These are phyloP conservation scores for Trichoderma pleuroti DNA, from an alignment of 2,329 filamentous ascomycete species.

Conservation along the genomic window DNA sequence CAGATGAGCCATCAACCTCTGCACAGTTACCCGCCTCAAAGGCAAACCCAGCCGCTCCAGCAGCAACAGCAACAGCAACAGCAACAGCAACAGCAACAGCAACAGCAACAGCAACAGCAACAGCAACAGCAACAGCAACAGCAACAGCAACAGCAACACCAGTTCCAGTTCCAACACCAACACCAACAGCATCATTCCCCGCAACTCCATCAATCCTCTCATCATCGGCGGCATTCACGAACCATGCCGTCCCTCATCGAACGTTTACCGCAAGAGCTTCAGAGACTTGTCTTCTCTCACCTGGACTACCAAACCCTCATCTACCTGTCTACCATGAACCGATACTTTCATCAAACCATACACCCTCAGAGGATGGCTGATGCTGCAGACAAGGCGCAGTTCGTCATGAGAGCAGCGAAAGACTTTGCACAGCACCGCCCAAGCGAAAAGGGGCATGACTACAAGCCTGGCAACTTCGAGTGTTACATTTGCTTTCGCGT, in stretches of 20 bases:
- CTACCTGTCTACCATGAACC: conserved; percentile 36
- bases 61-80: not conserved
- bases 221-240: conserved; percentile 18
- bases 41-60: not conserved
- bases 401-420: conserved; percentile 41
- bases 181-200: not conserved
- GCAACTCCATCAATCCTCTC: conserved; percentile 8
- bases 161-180: not conserved
- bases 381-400: conserved; percentile 36
- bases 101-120: not conserved
- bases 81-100: not conserved
- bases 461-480: conserved; percentile 41
- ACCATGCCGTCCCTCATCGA: conserved; percentile 31
- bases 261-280: conserved; percentile 34
- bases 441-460: conserved; percentile 35
- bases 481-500: conserved; percentile 43
- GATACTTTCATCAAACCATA: conserved; percentile 33
- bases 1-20: not conserved
- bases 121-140: not conserved
- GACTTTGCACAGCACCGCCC: conserved; percentile 41
- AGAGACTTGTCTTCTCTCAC: conserved; percentile 32
- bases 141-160: not conserved
- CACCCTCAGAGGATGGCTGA: conserved; percentile 36
- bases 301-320: conserved; percentile 43
- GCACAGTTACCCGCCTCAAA: not conserved